Percentiles rank a stretch among this genome's conserved stretches.
Conservation (phyloP, 2,329 filamentous ascomycete genomes). For the Fusarium abutilonis region DNA sequence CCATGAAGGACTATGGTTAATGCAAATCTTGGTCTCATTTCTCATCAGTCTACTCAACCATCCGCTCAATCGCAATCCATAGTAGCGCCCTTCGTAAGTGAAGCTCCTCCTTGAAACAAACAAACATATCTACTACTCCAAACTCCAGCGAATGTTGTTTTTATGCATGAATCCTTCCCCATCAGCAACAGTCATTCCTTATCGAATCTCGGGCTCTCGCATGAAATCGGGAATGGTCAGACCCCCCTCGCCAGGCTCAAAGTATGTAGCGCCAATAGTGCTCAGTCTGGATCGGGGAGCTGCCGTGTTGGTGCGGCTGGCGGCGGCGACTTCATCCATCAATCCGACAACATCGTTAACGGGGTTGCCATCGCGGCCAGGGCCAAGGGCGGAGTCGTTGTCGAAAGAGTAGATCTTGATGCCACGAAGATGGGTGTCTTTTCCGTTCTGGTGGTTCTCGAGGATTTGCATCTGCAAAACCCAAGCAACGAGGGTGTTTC, state of each 20-base stretch:
- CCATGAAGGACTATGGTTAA: background rate
- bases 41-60: constrained; percentile 29
- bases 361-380: constrained; percentile 51
- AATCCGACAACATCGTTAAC: constrained; percentile 45
- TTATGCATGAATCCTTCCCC: background rate
- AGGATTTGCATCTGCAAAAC: constrained; percentile 89
- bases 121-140: constrained; percentile 16
- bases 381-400: constrained; percentile 57
- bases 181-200: constrained; percentile 14
- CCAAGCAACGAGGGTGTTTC: constrained; percentile 83
- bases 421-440: constrained; percentile 96
- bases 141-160: constrained; percentile 12
- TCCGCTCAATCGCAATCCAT: constrained; percentile 2
- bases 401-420: constrained; percentile 82
- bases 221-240: constrained; percentile 55
- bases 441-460: constrained; percentile 99
- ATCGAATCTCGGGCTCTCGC: constrained; percentile 56
- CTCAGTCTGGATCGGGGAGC: constrained; percentile 39
- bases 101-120: constrained; percentile 21
- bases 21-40: constrained; percentile 19
- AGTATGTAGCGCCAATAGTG: constrained; percentile 45
- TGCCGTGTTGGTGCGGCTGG: constrained; percentile 9
- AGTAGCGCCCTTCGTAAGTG: constrained; percentile 1
- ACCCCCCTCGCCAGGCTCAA: constrained; percentile 50
- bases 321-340: constrained; percentile 32